phyloP scores from a whole-genome alignment of 2,329 filamentous ascomycete species.

The Sphaerostilbella broomeana region DNA sequence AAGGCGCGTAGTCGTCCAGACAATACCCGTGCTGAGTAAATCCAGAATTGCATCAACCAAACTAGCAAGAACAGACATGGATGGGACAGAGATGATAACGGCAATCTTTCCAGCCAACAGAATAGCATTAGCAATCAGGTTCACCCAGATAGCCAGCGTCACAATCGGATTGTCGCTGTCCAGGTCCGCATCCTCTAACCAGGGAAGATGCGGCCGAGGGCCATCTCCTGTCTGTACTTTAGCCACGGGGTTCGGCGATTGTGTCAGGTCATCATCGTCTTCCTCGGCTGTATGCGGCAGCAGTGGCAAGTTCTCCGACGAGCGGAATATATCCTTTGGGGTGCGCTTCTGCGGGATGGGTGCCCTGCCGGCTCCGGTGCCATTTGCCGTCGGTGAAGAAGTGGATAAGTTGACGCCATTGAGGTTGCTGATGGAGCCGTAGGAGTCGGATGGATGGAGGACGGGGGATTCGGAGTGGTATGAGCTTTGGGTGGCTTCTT shows the following conservation, averaged over 20 bases:
- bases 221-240: conserved; percentile 16
- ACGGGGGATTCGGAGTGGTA: conserved; percentile 21
- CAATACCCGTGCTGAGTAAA: conserved; percentile 74
- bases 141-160: conserved; percentile 81
- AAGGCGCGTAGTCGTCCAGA: conserved; percentile 69
- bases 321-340: conserved; percentile 78
- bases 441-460: conserved; percentile 18
- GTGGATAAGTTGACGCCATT: conserved; percentile 22
- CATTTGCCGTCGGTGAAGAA: conserved; percentile 23
- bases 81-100: conserved; percentile 71
- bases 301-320: conserved; percentile 62
- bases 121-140: conserved; percentile 69
- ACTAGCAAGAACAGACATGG: conserved; percentile 73
- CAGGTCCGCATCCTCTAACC: conserved; percentile 63
- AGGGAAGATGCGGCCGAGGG: conserved; percentile 55
- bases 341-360: conserved; percentile 62
- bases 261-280: conserved; percentile 29
- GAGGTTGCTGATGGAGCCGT: conserved; percentile 24
- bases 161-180: conserved; percentile 71
- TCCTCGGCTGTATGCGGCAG: conserved; percentile 43
- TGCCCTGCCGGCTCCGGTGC: too few relatives aligned
- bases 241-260: neutral
- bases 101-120: conserved; percentile 70
- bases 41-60: conserved; percentile 75
- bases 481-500: conserved; percentile 46